Percentiles rank a stretch among this genome's conserved stretches.
Evolutionary conservation across 2,329 filamentous ascomycete genomes (phyloP).

Genomic region (Diplodia sapinea): DNA sequence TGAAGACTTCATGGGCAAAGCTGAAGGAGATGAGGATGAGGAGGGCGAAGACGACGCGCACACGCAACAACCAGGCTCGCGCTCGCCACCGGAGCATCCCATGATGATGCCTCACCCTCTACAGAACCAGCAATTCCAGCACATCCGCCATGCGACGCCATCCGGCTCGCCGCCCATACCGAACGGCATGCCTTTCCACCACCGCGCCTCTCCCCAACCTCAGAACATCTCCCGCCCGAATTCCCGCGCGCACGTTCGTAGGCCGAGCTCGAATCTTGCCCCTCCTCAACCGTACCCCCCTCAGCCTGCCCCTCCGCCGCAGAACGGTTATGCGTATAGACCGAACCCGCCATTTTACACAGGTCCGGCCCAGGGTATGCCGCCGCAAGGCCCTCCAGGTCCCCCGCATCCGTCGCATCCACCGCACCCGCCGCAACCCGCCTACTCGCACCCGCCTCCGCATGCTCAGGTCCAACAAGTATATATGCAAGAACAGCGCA

Average conservation of each 20-base stretch:
- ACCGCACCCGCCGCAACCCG: conserved; percentile 51
- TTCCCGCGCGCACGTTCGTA: conserved; percentile 79
- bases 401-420: conserved; percentile 34
- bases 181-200: conserved; percentile 74
- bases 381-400: conserved; percentile 43
- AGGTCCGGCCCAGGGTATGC: conserved; percentile 59
- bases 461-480: conserved; percentile 66
- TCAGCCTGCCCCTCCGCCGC: conserved; percentile 36
- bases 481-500: conserved; percentile 77
- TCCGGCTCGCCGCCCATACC: conserved; percentile 88
- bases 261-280: conserved; percentile 74
- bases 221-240: conserved; percentile 75
- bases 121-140: conserved; percentile 69
- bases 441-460: conserved; percentile 53
- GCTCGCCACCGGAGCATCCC: conserved; percentile 66
- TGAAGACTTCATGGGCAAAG: conserved; percentile 83
- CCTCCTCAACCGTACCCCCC: conserved; percentile 63
- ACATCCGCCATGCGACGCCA: conserved; percentile 80
- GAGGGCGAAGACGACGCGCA: conserved; percentile 73
- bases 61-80: conserved; percentile 73
- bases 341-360: conserved; percentile 87
- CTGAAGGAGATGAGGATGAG: conserved; percentile 75
- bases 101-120: conserved; percentile 56
- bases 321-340: conserved; percentile 82
- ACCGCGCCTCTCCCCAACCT: conserved; percentile 82